phyloP scores from a whole-genome alignment of 2,329 filamentous ascomycete genomes.

The Alternaria burnsii region DNA sequence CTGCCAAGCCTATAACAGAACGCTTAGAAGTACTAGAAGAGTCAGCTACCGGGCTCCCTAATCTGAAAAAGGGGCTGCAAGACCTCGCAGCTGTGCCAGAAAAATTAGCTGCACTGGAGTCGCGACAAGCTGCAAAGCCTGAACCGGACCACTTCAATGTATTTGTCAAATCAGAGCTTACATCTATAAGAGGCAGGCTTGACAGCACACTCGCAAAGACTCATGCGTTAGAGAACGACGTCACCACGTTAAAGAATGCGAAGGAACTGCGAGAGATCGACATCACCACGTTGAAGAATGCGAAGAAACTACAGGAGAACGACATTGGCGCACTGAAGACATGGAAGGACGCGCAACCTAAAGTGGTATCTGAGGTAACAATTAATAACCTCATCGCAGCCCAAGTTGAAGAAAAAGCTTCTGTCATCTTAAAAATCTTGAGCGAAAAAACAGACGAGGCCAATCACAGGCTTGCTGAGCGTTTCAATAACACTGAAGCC shows the following conservation, averaged over 20 bases:
- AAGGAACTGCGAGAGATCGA: neutral
- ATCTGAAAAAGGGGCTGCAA: neutral
- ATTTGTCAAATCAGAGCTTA: neutral
- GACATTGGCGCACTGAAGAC: neutral
- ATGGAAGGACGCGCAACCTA: constrained; percentile 7
- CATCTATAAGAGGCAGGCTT: neutral
- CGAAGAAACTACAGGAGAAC: neutral
- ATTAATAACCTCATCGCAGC: neutral
- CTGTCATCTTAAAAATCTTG: neutral
- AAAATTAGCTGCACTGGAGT: neutral
- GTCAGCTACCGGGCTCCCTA: neutral
- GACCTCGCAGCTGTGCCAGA: neutral
- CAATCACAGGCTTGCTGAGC: neutral
- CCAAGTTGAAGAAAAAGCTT: neutral
- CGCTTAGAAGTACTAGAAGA: constrained; percentile 2
- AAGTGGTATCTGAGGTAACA: neutral
- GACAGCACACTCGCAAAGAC: neutral
- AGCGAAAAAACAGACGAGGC: neutral
- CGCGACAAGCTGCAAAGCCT: neutral
- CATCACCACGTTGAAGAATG: neutral
- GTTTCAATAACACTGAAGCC: neutral
- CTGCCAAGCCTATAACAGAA: neutral
- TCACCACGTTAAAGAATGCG: neutral
- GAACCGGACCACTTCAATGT: neutral
- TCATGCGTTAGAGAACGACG: neutral